Conservation (phyloP, 177 flowering plant genomes). For the Tripterygium wilfordii region DNA sequence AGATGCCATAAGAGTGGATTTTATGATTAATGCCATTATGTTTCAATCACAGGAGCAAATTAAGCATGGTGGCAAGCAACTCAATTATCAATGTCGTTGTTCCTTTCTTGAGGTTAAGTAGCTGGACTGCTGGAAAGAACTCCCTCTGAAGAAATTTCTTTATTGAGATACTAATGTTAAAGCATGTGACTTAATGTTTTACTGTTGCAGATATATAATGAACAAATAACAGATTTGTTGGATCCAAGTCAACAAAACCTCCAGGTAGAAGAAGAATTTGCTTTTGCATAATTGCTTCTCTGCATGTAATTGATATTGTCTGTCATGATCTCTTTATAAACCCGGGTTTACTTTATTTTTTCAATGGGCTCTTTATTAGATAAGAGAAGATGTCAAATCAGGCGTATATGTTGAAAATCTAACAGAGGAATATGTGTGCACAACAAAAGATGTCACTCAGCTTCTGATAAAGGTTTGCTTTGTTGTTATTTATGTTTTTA, state of each 20-base stretch:
- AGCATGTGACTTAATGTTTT: conserved; percentile 1
- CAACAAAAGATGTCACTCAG: conserved; percentile 64
- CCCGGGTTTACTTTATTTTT: background rate
- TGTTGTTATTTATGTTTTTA: background rate
- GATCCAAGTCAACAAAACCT: conserved; percentile 79
- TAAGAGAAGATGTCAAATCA: conserved; percentile 91
- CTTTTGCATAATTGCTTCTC: background rate
- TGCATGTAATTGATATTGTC: background rate
- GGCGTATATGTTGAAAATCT: conserved; percentile 97
- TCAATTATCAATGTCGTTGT: conserved; percentile 86
- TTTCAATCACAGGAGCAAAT: conserved; percentile 55
- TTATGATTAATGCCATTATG: background rate
- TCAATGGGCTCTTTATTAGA: conserved; percentile 34
- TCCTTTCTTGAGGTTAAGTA: conserved; percentile 88
- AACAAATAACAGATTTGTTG: conserved; percentile 94
- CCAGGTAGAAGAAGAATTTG: conserved; percentile 42
- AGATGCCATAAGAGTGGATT: too few relatives aligned
- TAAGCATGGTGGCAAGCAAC: conserved; percentile 78
- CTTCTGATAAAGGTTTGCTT: conserved; percentile 69
- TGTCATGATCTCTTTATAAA: background rate
- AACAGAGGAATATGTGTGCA: conserved; percentile 66
- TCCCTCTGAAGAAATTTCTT: background rate
- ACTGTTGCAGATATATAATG: conserved; percentile 83
- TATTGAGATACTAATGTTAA: background rate
- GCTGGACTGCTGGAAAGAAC: background rate